Conservation (phyloP, 2,329 filamentous ascomycete genomes). For the Fusarium ambrosium region DNA sequence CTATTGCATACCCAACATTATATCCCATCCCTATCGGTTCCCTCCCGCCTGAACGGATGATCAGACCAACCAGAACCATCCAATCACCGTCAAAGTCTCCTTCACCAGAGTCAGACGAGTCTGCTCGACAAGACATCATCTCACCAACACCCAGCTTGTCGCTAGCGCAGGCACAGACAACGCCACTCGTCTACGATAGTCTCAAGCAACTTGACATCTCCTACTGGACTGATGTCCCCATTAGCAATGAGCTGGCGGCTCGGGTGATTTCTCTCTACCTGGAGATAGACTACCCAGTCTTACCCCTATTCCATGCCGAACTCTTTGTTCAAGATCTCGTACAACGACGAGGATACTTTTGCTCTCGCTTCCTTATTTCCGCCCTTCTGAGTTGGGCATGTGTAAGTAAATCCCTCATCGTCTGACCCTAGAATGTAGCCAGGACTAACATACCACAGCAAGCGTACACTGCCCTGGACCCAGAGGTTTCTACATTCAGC, state of each 20-base stretch:
- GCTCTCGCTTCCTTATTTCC: constrained; percentile 53
- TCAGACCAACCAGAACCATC: constrained; percentile 5
- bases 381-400: constrained; percentile 29
- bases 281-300: constrained; percentile 53
- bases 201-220: constrained; percentile 40
- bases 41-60: not conserved
- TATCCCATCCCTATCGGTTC: not conserved
- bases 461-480: not conserved
- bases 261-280: constrained; percentile 53
- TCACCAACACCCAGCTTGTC: not conserved
- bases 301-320: constrained; percentile 53
- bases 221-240: constrained; percentile 51
- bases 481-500: not conserved
- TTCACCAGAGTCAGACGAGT: not conserved
- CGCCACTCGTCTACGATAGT: not conserved
- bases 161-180: not conserved
- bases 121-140: not conserved
- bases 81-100: not conserved
- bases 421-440: not conserved
- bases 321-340: constrained; percentile 53
- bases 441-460: not conserved
- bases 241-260: constrained; percentile 48
- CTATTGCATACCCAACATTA: constrained; percentile 7
- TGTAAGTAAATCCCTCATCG: not conserved
- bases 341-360: constrained; percentile 40